Evolutionary conservation across 345 rosid genomes (phyloP).

Genomic region (Ceriops zippeliana): DNA sequence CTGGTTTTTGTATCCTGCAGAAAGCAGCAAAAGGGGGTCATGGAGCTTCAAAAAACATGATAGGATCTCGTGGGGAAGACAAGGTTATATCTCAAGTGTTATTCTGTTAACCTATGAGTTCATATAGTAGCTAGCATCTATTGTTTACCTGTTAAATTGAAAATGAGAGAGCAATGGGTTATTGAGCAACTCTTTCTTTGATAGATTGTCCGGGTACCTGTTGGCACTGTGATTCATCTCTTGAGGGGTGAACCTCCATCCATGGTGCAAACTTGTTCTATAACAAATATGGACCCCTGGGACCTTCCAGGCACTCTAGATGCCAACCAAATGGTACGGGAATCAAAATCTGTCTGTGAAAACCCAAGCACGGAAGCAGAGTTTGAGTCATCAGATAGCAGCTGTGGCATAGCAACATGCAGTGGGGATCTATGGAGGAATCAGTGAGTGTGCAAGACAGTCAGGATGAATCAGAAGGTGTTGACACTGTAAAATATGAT

Average conservation of each 20-base stretch:
- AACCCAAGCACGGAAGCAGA: constrained; percentile 22
- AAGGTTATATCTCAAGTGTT: constrained; percentile 44
- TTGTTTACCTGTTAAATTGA: constrained; percentile 11
- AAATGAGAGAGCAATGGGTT: background rate
- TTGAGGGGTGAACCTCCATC: constrained; percentile 64
- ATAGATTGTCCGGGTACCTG: constrained; percentile 75
- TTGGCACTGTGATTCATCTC: constrained; percentile 90
- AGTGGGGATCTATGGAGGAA: constrained; percentile 14
- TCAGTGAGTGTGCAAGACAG: constrained; percentile 16
- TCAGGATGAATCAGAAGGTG: constrained; percentile 24
- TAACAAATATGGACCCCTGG: constrained; percentile 72
- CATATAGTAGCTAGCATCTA: constrained; percentile 6
- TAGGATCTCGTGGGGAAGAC: constrained; percentile 86
- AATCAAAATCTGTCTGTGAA: constrained; percentile 20
- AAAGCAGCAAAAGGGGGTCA: constrained; percentile 73
- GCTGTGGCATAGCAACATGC: constrained; percentile 9
- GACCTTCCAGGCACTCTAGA: constrained; percentile 78
- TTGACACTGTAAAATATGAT: constrained; percentile 47
- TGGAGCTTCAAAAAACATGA: constrained; percentile 79
- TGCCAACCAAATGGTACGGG: constrained; percentile 28
- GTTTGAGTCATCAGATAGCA: constrained; percentile 9
- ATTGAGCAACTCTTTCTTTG: constrained; percentile 11
- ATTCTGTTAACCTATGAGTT: constrained; percentile 7
- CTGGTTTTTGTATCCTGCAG: constrained; percentile 34
- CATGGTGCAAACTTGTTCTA: constrained; percentile 33